Evolutionary conservation across 192 early-diverging fungal species (phyloP), one percentile per base, ranked within the genome.

Genomic region (Phlyctochytrium bullatum): DNA sequence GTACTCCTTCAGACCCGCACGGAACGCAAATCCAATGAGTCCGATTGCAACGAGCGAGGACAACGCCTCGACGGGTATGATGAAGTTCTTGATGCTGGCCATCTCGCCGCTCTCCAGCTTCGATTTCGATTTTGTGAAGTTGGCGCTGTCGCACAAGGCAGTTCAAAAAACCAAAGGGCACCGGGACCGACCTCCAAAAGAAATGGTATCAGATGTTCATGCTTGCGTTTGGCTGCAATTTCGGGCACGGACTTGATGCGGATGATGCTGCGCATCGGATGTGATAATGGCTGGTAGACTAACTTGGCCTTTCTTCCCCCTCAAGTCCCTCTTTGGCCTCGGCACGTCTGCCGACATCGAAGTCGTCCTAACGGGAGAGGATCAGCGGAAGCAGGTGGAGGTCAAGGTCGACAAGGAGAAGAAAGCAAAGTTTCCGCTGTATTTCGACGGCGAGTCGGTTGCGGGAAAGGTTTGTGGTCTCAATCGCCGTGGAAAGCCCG

Each of bases 371-470:
- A 74, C 84, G 64, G 91, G 85, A 59, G 94, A 97, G 75, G 90
- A 97, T 61, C 69, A 92, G 69, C 86, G 96, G 67, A 94, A 97
- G 72, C 83, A 89, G 73, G 88, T 99, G 20, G 96, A 99, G 63
- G 93, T 92, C 66, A 91, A 94, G 66, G 88, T 93, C 24, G 83
- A 88, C 62, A 86, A 90, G 33, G 91, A 92, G 30, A 85, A 88
- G 59, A 91, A 93, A 65, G 88, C 93, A 56, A 93, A 90, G 67
- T 91, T 91, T 61, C 97, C 97, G 30, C 83, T 98, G 3, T 99
- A 95, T 73, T 91, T 96, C 77, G 97, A 99, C 73, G 95, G 95
- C 16, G 97, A 99, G 73, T 83, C 89, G 4, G 91, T 99, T 33
- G 74, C 85, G 16, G 97, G 97, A 66, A 96, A 94, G 86, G 96